phyloP scores from a whole-genome alignment of 495 filamentous ascomycete species.

The Neurospora discreta region DNA sequence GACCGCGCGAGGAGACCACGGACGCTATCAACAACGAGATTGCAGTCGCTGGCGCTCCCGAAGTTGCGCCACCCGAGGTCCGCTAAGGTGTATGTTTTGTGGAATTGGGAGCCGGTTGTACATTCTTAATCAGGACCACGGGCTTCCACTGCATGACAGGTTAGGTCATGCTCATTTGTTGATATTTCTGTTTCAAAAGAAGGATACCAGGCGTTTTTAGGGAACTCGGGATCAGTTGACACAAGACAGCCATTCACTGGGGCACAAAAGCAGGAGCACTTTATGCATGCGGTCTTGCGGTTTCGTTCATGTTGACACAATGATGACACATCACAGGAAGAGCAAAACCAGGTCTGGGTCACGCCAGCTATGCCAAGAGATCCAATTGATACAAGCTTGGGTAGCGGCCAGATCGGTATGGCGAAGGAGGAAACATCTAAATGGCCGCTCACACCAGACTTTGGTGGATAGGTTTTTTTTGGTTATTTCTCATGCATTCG shows the following conservation, averaged over 20 bases:
- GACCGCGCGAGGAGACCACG: constrained; percentile 33
- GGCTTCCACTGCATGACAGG: neutral
- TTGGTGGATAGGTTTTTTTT: neutral
- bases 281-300: neutral
- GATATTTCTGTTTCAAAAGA: neutral
- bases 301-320: neutral
- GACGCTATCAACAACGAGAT: constrained; percentile 42
- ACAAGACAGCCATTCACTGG: neutral
- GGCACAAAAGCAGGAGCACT: neutral
- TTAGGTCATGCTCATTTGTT: neutral
- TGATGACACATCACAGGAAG: neutral
- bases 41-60: constrained; percentile 32
- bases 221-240: neutral
- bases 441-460: neutral
- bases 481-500: neutral
- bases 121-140: neutral
- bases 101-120: neutral
- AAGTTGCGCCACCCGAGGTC: constrained; percentile 20
- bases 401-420: neutral
- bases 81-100: constrained; percentile 5
- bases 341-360: neutral
- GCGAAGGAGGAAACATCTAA: neutral
- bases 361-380: neutral
- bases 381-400: neutral
- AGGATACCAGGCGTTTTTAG: neutral